Percentiles rank a stretch among this genome's conserved stretches.
Conservation (phyloP, 495 filamentous ascomycete genomes). For the Chaetomium fimeti region DNA sequence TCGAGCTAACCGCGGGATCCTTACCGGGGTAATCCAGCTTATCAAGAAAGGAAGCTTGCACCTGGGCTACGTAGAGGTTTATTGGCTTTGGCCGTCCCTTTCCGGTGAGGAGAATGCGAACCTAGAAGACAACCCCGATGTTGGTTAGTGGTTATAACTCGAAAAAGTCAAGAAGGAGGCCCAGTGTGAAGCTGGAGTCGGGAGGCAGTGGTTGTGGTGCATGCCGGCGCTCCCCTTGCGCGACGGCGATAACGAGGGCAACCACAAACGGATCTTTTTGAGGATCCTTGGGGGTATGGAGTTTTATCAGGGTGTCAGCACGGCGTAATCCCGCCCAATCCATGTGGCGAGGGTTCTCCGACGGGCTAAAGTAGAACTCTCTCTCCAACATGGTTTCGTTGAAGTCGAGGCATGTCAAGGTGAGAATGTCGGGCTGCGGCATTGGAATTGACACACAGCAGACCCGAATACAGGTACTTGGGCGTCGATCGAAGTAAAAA, state of each 20-base stretch:
- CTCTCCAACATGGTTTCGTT: neutral
- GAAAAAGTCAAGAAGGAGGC: neutral
- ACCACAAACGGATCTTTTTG: neutral
- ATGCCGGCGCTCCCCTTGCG: neutral
- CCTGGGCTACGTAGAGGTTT: conserved; percentile 1
- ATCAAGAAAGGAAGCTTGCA: conserved; percentile 1
- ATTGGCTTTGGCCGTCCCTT: neutral
- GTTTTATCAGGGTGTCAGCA: neutral
- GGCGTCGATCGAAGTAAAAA: neutral
- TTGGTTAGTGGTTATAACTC: neutral
- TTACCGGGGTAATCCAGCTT: neutral
- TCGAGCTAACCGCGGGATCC: neutral
- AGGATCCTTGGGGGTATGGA: conserved; percentile 1
- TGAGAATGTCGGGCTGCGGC: neutral
- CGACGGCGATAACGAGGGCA: conserved; percentile 2
- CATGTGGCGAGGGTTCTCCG: neutral
- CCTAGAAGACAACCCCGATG: neutral
- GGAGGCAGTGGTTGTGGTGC: neutral
- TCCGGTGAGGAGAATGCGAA: conserved; percentile 3
- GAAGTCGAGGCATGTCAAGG: neutral
- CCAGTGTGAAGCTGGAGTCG: neutral
- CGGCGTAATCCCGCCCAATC: neutral
- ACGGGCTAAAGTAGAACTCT: neutral
- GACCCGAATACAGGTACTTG: neutral
- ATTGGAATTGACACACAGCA: neutral